These are phyloP conservation scores for Tylopilus rubrobrunneus DNA, from an alignment of 768 basidiomycete species.

Conservation along the genomic window DNA sequence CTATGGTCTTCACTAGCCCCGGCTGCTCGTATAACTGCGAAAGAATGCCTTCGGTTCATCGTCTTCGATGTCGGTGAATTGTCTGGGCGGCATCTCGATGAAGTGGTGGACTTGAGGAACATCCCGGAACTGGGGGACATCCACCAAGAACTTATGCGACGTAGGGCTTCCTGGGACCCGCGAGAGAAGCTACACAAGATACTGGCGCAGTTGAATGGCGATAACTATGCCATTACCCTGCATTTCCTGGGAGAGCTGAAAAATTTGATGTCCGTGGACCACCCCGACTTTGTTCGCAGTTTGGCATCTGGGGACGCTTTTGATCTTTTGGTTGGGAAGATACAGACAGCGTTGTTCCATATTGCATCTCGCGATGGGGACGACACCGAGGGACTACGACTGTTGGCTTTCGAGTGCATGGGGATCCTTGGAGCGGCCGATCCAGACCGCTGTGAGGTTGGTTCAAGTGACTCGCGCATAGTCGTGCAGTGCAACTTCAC, in stretches of 20 bases:
- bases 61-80: slow-evolving; percentile 58
- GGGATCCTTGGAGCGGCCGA: slow-evolving; percentile 92
- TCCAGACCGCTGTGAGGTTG: slow-evolving; percentile 84
- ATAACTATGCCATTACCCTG: slow-evolving; percentile 74
- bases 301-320: slow-evolving; percentile 82
- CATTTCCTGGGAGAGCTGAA: slow-evolving; percentile 78
- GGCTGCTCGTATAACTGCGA: slow-evolving; percentile 49
- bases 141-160: slow-evolving; percentile 37
- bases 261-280: slow-evolving; percentile 49
- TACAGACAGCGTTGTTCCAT: slow-evolving; percentile 62
- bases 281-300: slow-evolving; percentile 50
- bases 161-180: slow-evolving; percentile 50
- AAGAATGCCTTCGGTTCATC: slow-evolving; percentile 62
- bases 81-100: slow-evolving; percentile 57
- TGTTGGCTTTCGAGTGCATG: slow-evolving; percentile 90
- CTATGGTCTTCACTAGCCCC: slow-evolving; percentile 67
- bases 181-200: slow-evolving; percentile 58
- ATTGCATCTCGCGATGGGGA: slow-evolving; percentile 80
- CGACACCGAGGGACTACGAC: slow-evolving; percentile 52
- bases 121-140: slow-evolving; percentile 61
- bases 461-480: slow-evolving; percentile 54
- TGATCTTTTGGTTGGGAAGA: slow-evolving; percentile 65
- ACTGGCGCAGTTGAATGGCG: slow-evolving; percentile 68
- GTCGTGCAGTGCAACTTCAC: slow-evolving; percentile 78
- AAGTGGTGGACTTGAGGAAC: slow-evolving; percentile 73